Base-by-base conservation (phyloP, 148 eudicot species). In the Simmondsia chinensis region DNA sequence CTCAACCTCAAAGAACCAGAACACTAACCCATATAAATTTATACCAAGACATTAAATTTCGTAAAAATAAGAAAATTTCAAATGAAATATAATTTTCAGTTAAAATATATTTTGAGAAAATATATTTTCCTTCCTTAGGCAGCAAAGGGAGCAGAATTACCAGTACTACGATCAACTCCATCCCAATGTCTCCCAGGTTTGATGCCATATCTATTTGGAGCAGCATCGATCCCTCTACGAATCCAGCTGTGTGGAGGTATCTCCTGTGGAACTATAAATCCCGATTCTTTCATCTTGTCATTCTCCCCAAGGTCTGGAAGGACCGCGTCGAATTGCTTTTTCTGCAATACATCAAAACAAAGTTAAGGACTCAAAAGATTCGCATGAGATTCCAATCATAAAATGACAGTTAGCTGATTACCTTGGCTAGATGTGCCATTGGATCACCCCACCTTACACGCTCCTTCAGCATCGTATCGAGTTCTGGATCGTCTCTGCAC, bases 341-440 rank as follows among this genome's bases (percentile, higher is more conserved):
- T 56, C 68, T 68, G 68, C 43, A 49, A 45, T 48, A 33, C 6
- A 22, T 23, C 32, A 48, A 9, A 35, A 9, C 1, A 26, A 18
- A 28, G 35, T 36, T 40, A 28, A 46, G 4, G 20, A 33, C 0
- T 10, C 14, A 34, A n/a, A n/a, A n/a, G n/a, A n/a, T 34, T 15
- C 37, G 7, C 11, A 45, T 45, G 26, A 18, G 14, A 45, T 8
- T 8, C n/a, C 27, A 26, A 26, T 4, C 12, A 6, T 5, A 29
- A 20, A 26, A 3, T 22, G 48, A 27, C 27, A 11, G 15, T 27
- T 23, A 1, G 11, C 31, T 3, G 20, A 25, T 39, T 56, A 77
- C 99, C 94, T 91, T 82, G 43, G 79, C 96, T 59, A 91, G 64
- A 68, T 86, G 94, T 18, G 99, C 95, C 99, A 91, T 91, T n/a